These are phyloP conservation scores for Magnaporthiopsis poae DNA, from an alignment of 2,329 filamentous ascomycete genomes.

Conservation along the genomic window DNA sequence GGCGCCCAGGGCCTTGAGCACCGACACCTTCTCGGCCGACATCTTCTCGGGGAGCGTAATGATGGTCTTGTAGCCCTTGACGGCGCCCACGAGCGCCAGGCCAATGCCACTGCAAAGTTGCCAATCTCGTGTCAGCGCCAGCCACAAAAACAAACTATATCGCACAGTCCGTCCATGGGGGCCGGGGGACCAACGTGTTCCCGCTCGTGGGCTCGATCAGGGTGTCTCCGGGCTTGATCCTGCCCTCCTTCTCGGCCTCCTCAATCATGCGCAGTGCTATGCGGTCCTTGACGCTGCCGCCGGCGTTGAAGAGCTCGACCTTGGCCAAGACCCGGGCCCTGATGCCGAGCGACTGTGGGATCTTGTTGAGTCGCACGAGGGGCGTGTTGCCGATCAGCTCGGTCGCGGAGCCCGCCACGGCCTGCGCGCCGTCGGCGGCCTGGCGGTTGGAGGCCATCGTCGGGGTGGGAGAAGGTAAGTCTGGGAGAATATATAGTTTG, in stretches of 20 bases:
- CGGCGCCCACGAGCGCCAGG: slow-evolving; percentile 81
- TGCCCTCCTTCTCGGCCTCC: slow-evolving; percentile 78
- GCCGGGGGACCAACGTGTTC: slow-evolving; percentile 57
- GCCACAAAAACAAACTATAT: too few relatives aligned
- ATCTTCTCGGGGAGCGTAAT: slow-evolving; percentile 99
- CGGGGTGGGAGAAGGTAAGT: background rate
- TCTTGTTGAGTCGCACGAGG: slow-evolving; percentile 85
- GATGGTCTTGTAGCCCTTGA: slow-evolving; percentile 97
- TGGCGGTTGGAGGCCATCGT: slow-evolving; percentile 4
- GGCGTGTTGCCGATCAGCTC: slow-evolving; percentile 93
- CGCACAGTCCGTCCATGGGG: background rate
- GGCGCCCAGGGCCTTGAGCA: slow-evolving; percentile 83
- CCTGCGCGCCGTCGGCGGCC: slow-evolving; percentile 1
- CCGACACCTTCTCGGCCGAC: slow-evolving; percentile 95
- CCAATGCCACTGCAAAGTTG: slow-evolving; percentile 61
- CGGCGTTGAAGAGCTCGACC: slow-evolving; percentile 86
- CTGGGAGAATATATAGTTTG: background rate
- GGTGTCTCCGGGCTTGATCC: slow-evolving; percentile 94
- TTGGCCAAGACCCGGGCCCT: slow-evolving; percentile 85
- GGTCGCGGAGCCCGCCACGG: slow-evolving; percentile 50
- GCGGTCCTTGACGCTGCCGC: slow-evolving; percentile 86
- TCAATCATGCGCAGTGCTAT: slow-evolving; percentile 97
- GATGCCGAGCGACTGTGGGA: slow-evolving; percentile 83
- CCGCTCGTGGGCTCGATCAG: slow-evolving; percentile 96
- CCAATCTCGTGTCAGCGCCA: background rate